phyloP scores from a whole-genome alignment of 2,329 filamentous ascomycete species.

The Gnomoniopsis sp. region DNA sequence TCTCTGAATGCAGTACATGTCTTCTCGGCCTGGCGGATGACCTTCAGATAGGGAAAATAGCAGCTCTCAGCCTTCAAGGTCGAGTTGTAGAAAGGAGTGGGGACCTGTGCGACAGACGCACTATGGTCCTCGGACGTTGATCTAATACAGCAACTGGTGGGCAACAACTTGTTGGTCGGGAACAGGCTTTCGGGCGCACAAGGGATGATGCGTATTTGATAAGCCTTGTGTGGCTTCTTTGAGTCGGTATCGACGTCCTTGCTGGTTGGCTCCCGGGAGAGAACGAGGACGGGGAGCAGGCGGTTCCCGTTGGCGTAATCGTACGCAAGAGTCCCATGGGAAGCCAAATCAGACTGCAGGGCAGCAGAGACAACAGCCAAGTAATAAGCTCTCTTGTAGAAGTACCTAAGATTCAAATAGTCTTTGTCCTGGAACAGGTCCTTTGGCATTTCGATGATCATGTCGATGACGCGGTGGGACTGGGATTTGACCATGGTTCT shows the following conservation, averaged over 20 bases:
- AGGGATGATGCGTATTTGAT: slow-evolving; percentile 72
- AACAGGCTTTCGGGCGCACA: slow-evolving; percentile 70
- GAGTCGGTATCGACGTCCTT: slow-evolving; percentile 5
- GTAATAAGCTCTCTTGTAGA: slow-evolving; percentile 92
- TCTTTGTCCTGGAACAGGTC: slow-evolving; percentile 89
- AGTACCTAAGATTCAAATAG: slow-evolving; percentile 88
- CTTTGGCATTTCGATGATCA: slow-evolving; percentile 82
- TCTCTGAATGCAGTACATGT: slow-evolving; percentile 73
- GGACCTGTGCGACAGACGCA: slow-evolving; percentile 24
- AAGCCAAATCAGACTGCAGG: slow-evolving; percentile 55
- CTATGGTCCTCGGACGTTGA: slow-evolving; percentile 40
- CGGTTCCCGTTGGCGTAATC: slow-evolving; percentile 68
- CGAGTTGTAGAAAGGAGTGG: slow-evolving; percentile 87
- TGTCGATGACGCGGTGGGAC: slow-evolving; percentile 62
- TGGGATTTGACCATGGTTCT: slow-evolving; percentile 69
- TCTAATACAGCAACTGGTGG: slow-evolving; percentile 68
- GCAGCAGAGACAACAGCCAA: slow-evolving; percentile 75
- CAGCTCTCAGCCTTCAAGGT: slow-evolving; percentile 75
- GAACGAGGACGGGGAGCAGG: slow-evolving; percentile 65
- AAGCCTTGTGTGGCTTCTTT: slow-evolving; percentile 32
- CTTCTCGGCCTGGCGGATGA: slow-evolving; percentile 67
- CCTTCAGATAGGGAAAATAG: slow-evolving; percentile 70
- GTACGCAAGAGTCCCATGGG: slow-evolving; percentile 58
- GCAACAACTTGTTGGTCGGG: slow-evolving; percentile 65
- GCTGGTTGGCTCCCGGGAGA: slow-evolving; percentile 28